Conservation (phyloP, 768 basidiomycete genomes). For the Pleurotus sapidus region DNA sequence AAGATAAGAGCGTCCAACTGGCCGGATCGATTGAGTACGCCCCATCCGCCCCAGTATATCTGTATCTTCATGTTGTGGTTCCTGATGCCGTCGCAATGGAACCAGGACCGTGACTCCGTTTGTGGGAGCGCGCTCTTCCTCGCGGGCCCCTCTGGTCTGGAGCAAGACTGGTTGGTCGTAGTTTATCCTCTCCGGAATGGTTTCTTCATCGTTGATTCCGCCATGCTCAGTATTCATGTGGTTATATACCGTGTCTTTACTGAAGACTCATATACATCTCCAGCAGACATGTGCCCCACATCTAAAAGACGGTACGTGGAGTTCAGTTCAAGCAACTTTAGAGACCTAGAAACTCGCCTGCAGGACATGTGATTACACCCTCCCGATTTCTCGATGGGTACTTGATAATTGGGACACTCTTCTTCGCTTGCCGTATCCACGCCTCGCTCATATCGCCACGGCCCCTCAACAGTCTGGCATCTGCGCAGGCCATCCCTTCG, state of each 20-base stretch:
- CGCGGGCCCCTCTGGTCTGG: no score
- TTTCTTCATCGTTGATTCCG: conserved; percentile 20
- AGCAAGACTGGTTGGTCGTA: background rate
- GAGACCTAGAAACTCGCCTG: conserved; percentile 17
- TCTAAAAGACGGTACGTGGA: background rate
- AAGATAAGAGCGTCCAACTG: no score
- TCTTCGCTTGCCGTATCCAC: conserved; percentile 39
- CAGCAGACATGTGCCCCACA: conserved; percentile 53
- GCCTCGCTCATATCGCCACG: conserved; percentile 34
- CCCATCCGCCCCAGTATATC: no score
- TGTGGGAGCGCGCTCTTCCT: no score
- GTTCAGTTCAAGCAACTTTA: no score
- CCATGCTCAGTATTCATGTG: conserved; percentile 37
- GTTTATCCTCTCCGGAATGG: background rate
- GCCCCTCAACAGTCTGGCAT: conserved; percentile 23
- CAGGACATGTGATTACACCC: conserved; percentile 59
- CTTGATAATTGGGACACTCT: conserved; percentile 42
- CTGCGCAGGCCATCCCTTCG: conserved; percentile 49
- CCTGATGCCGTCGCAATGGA: no score
- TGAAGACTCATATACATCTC: conserved; percentile 47
- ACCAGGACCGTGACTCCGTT: no score
- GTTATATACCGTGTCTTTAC: conserved; percentile 11
- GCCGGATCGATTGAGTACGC: no score
- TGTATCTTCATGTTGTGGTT: no score
- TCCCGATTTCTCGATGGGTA: conserved; percentile 44